Base-by-base conservation (phyloP, 306 rosid species). In the Trifolium dubium region DNA sequence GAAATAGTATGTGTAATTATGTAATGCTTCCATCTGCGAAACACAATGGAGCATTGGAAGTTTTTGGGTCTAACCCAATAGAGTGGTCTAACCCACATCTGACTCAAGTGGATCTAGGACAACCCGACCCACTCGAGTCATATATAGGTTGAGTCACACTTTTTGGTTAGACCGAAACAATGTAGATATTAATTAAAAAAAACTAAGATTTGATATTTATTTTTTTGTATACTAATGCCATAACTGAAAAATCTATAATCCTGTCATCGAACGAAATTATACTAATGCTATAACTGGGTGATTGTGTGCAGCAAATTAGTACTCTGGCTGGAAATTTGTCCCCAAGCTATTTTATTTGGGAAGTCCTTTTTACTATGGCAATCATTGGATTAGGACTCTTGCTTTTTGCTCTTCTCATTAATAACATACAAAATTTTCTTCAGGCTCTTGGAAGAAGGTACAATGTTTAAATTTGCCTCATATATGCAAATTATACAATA, bases 331-430 rank as follows among this genome's bases (percentile, higher is more conserved):
- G 98, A 67, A 92, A 89, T 81, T 85, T 28, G 81, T 5, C 0
- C 67, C 98, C 98, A 8, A 90, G 98, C 86, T 90, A 87, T 71
- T 85, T 77, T 83, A 81, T 87, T 4, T 8, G 90, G 85, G 98
- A 92, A 85, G 90, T 90, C 68, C 75, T 89, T 58, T 92, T 90
- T 47, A 85, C 92, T 23, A 85, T 87, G 97, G 84, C 17, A 37
- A 89, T 90, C 41, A 82, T 86, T 44, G 96, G 93, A 63, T 64
- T 81, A 23, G 98, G 98, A 47, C 93, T 92, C 67, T 85, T 92
- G 84, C 92, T 90, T 73, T 90, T 92, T 39, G 97, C 98, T 80
- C 87, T 90, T 67, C 97, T 92, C 79, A 89, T 92, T 62, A 96
- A 97, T 47, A 80, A 92, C 69, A 89, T 92, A 87, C 98, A 92